These are phyloP conservation scores for Didymella exigua DNA, from an alignment of 2,329 filamentous ascomycete genomes.

Conservation along the genomic window DNA sequence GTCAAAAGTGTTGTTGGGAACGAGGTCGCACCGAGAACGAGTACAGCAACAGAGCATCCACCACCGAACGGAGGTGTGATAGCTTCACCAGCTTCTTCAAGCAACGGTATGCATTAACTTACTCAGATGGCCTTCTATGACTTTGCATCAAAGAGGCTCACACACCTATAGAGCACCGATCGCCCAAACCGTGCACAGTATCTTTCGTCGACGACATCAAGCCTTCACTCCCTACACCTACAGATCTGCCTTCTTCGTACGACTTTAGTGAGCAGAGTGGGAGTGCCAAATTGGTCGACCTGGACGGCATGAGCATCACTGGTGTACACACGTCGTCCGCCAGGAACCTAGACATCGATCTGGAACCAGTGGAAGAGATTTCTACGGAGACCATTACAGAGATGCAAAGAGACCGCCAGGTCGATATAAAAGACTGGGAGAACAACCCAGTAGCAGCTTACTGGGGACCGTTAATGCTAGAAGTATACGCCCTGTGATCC, in stretches of 20 bases:
- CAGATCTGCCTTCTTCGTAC: conserved; percentile 19
- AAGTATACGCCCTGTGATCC: conserved; percentile 17
- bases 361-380: conserved; percentile 24
- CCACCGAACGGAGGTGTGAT: conserved; percentile 10
- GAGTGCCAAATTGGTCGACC: conserved; percentile 25
- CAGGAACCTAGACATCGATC: conserved; percentile 18
- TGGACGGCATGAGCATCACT: conserved; percentile 42
- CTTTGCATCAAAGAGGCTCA: conserved; percentile 26
- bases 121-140: neutral
- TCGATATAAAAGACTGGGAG: conserved; percentile 24
- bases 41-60: neutral
- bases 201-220: conserved; percentile 27
- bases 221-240: conserved; percentile 17
- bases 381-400: conserved; percentile 14
- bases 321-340: conserved; percentile 10
- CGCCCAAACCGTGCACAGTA: conserved; percentile 25
- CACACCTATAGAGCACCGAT: conserved; percentile 32
- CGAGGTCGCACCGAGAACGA: conserved; percentile 26
- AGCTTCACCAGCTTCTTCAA: conserved; percentile 27
- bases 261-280: conserved; percentile 19
- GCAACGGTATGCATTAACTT: conserved; percentile 33
- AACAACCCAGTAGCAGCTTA: conserved; percentile 29
- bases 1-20: conserved; percentile 41
- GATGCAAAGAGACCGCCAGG: conserved; percentile 14
- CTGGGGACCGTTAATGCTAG: conserved; percentile 40